Base-by-base conservation (phyloP, 2,329 filamentous ascomycete genomes). In the Gaeumannomyces sp. region DNA sequence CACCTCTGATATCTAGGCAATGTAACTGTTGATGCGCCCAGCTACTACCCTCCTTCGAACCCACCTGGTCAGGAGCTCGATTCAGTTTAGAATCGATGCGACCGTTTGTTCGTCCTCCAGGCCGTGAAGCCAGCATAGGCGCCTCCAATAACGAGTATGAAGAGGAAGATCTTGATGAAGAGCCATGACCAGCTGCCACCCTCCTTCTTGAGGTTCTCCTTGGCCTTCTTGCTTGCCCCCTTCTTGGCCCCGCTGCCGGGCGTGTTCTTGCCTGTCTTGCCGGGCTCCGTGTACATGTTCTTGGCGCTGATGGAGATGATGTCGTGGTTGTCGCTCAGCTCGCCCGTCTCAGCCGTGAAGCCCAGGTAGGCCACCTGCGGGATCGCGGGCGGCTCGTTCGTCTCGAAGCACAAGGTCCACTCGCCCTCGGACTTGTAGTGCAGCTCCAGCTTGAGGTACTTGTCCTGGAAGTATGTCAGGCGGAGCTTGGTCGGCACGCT, bases 251-350 rank as follows among this genome's bases (percentile, higher is more conserved):
- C 69, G 65, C 73, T 73, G 67, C 73, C 78, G 66, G 75, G 75
- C 29, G 76, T 76, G n/a, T 77, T 70, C 66, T 75, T 76, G 69
- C 71, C 75, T 63, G 74, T 73, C 63, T 81, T 78, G 58, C 58
- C 13, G 50, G 84, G 85, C 71, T 80, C 79, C 33, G 78, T 78
- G 80, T 98, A 98, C 67, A 99, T 81, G 77, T 97, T 99, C 81
- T 90, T 90, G 65, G 94, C 89, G 68, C 88, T 83, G 71, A 99
- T 85, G 62, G 87, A 90, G 75, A 98, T 87, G 76, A 99, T 96
- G 79, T 99, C 95, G 83, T 97, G 94, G 83, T 97, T 97, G 80
- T 99, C 95, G 77, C 89, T 92, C 69, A 99, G 86, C 81, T 99
- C 94, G 73, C 95, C 95, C 22, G 95, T 98, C 81, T 98, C 94